Conservation (phyloP, 805 yeast species). For the Spathaspora boniae region DNA sequence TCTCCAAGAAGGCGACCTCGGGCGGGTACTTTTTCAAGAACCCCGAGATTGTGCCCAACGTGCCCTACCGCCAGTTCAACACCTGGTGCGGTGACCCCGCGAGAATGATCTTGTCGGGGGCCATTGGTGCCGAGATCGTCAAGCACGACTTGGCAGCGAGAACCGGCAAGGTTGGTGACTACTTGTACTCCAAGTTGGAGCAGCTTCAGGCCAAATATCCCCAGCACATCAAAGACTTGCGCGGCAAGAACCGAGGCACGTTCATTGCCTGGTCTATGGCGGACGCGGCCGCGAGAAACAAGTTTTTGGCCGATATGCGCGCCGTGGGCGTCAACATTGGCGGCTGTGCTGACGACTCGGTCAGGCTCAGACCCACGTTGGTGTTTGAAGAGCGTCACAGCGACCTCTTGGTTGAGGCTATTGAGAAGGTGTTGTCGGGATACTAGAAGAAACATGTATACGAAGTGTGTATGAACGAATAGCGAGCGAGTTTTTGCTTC, state of each 20-base stretch:
- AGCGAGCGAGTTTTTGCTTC: too few species aligned
- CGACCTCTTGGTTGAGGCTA: constrained; percentile 51
- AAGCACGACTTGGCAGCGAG: constrained; percentile 56
- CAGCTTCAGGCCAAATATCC: constrained; percentile 55
- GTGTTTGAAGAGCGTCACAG: constrained; percentile 80
- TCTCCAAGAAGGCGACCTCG: constrained; percentile 84
- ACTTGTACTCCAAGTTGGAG: constrained; percentile 56
- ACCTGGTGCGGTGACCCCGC: constrained; percentile 95
- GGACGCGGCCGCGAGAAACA: constrained; percentile 52
- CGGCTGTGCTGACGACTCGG: constrained; percentile 77
- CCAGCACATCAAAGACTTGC: constrained; percentile 47
- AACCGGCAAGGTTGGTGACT: constrained; percentile 62
- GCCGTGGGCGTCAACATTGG: constrained; percentile 73
- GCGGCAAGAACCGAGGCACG: constrained; percentile 75
- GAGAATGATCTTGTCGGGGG: constrained; percentile 69
- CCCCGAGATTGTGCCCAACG: constrained; percentile 67
- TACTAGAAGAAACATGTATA: constrained; percentile 16
- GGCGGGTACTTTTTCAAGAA: constrained; percentile 84
- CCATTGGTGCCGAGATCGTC: constrained; percentile 63
- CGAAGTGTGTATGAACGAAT: not conserved
- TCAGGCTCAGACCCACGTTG: constrained; percentile 78
- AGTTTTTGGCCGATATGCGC: constrained; percentile 58
- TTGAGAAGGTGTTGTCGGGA: constrained; percentile 36
- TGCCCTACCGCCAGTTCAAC: constrained; percentile 87
- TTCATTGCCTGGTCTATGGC: constrained; percentile 79